Conservation (phyloP, 2,329 filamentous ascomycete species). For the Coniochaeta sp. region DNA sequence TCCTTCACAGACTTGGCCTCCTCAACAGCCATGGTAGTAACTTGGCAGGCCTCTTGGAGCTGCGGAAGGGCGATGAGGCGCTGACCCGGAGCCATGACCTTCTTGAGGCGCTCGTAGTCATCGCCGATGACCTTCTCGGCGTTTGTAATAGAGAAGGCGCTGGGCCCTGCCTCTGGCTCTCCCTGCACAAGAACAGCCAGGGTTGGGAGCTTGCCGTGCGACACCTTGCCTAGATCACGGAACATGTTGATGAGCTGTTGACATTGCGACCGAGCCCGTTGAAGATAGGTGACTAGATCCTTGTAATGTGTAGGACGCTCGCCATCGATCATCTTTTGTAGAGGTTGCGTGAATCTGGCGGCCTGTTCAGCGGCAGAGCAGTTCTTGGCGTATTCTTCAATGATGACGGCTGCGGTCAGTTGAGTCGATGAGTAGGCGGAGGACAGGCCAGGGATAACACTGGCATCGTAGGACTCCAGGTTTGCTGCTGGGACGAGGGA, state of each 20-base stretch:
- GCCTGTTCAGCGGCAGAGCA: conserved; percentile 38
- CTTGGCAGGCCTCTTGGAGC: conserved; percentile 68
- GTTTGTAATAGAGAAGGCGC: conserved; percentile 80
- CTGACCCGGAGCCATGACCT: conserved; percentile 80
- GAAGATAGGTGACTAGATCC: conserved; percentile 83
- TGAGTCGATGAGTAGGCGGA: conserved; percentile 81
- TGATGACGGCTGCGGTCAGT: conserved; percentile 71
- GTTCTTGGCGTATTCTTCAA: conserved; percentile 80
- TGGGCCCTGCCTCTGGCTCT: conserved; percentile 83
- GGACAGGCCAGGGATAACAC: conserved; percentile 58
- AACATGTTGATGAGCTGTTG: conserved; percentile 86
- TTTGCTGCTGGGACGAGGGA: conserved; percentile 61
- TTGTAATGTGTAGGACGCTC: conserved; percentile 79
- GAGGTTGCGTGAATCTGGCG: conserved; percentile 52
- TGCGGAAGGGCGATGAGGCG: conserved; percentile 76
- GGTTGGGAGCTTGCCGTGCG: conserved; percentile 65
- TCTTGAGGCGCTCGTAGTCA: conserved; percentile 85
- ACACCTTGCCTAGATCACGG: conserved; percentile 80
- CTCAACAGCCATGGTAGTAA: conserved; percentile 64
- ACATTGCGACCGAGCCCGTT: conserved; percentile 85
- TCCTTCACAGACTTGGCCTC: conserved; percentile 76
- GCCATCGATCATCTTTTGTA: conserved; percentile 72
- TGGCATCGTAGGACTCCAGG: conserved; percentile 57
- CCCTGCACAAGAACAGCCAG: conserved; percentile 92
- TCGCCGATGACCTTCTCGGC: conserved; percentile 81